Base-by-base conservation (phyloP, 768 basidiomycete species). In the Lentinula guzmanii region DNA sequence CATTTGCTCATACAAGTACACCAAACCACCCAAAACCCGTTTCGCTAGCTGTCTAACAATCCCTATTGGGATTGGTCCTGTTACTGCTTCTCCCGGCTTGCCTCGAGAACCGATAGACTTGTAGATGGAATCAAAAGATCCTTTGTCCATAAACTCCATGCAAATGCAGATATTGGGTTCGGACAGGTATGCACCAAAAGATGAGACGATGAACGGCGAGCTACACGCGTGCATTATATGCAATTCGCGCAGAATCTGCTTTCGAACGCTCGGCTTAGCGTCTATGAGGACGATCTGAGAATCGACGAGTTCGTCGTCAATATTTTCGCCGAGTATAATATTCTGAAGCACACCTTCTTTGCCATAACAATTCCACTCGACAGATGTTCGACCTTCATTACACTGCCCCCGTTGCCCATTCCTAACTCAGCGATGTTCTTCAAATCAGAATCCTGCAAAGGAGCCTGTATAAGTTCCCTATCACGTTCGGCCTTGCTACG, bases 141-240 rank as follows among this genome's bases (percentile, higher is more conserved):
- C 92, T 72, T 92, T 95, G 81, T 96, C 91, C 92, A 91, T 90
- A 73, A 76, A 91, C 72, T 99, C 97, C 89, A 99, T 98, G 76
- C 95, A 98, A 55, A 98, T 96, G 75, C 97, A 97, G 70, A 99
- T 97, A 69, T 98, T 98, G 11, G 96, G 95, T 73, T 99, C 97
- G 2, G 91, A 86, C 33, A 98, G 80, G 76, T 94, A 99, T 56
- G 97, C 97, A 63, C 97, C 97, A 71, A 89, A 96, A 77, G 97
- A 99, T 0, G 92, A 95, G 68, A 99, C 91, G 71, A 99, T 99
- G 73, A 94, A 92, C 58, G 83, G 84, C 7, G 93, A 95, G 65
- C 89, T 82, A 75, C 96, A 98, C 74, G 95, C 91, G 73, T 98
- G 93, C 96, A 98, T 95, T 78, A 99, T 98, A 68, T 98, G 97